These are phyloP conservation scores for Boeremia lycopersici DNA, from an alignment of 2,329 filamentous ascomycete genomes.

Conservation along the genomic window DNA sequence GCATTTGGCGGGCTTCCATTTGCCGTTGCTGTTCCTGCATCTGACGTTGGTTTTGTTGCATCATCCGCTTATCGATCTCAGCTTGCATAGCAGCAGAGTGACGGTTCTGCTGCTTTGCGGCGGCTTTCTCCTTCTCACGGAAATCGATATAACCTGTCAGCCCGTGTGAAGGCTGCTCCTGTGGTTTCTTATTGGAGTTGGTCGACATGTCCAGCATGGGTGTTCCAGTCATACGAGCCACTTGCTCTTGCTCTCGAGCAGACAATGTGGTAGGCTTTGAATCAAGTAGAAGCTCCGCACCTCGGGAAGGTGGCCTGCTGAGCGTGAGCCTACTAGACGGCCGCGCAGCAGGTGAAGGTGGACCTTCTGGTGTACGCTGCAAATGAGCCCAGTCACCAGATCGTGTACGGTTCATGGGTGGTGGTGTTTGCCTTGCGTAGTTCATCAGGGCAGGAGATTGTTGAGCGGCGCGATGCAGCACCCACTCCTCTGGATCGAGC, in stretches of 20 bases:
- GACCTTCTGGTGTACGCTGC: slow-evolving; percentile 37
- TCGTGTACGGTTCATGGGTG: slow-evolving; percentile 51
- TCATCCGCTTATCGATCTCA: slow-evolving; percentile 44
- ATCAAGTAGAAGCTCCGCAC: slow-evolving; percentile 59
- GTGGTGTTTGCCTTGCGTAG: slow-evolving; percentile 62
- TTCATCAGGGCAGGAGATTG: slow-evolving; percentile 52
- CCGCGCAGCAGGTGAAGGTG: slow-evolving; percentile 27
- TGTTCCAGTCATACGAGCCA: slow-evolving; percentile 80
- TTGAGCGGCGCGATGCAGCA: slow-evolving; percentile 73
- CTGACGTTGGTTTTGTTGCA: slow-evolving; percentile 40
- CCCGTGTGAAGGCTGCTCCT: slow-evolving; percentile 55
- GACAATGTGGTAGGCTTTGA: slow-evolving; percentile 69
- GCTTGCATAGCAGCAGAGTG: slow-evolving; percentile 43
- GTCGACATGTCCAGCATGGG: slow-evolving; percentile 72
- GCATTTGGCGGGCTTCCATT: slow-evolving; percentile 36
- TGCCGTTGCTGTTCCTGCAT: slow-evolving; percentile 37
- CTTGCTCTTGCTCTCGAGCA: slow-evolving; percentile 84
- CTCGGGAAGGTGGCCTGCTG: slow-evolving; percentile 61
- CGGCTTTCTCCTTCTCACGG: slow-evolving; percentile 73
- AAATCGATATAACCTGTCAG: slow-evolving; percentile 80
- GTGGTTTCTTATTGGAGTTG: slow-evolving; percentile 51
- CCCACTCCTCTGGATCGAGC: slow-evolving; percentile 80
- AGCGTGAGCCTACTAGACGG: slow-evolving; percentile 40
- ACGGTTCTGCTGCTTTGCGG: slow-evolving; percentile 41
- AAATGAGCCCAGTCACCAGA: slow-evolving; percentile 55